phyloP scores from a whole-genome alignment of 176 grass and related monocot genomes.

The Typha latifolia region DNA sequence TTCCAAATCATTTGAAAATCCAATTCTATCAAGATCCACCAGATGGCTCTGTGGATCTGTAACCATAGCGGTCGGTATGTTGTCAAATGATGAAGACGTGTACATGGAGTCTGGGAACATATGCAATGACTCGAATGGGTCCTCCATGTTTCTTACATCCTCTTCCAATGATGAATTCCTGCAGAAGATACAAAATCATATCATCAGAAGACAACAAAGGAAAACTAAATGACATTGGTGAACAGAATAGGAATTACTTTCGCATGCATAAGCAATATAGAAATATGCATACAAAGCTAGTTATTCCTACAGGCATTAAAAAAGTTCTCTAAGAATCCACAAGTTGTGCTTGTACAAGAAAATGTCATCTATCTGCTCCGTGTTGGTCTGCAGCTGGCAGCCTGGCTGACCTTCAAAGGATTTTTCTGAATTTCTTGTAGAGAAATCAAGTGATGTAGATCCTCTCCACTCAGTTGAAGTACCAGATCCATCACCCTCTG shows the following conservation, averaged over 20 bases:
- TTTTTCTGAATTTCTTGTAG: slow-evolving; percentile 10
- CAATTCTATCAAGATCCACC: slow-evolving; percentile 5
- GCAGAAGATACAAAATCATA: slow-evolving; percentile 2
- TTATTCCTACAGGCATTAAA: background rate
- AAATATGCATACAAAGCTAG: background rate
- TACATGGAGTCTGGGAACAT: slow-evolving; percentile 49
- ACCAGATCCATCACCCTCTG: background rate
- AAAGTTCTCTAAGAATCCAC: background rate
- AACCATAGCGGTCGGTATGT: slow-evolving; percentile 26
- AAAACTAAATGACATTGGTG: background rate
- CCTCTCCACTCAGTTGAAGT: background rate
- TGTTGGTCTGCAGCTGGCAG: slow-evolving; percentile 2
- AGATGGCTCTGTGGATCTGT: slow-evolving; percentile 12
- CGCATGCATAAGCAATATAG: background rate
- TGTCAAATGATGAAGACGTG: slow-evolving; percentile 33
- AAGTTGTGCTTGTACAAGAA: slow-evolving; percentile 28
- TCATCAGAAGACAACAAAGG: background rate
- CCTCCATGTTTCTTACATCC: slow-evolving; percentile 38
- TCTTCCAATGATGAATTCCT: slow-evolving; percentile 42
- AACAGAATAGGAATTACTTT: background rate
- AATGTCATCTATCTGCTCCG: slow-evolving; percentile 28
- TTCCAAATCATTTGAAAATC: slow-evolving; percentile 28
- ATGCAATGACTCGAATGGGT: slow-evolving; percentile 34
- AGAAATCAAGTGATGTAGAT: slow-evolving; percentile 7
- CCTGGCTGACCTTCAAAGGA: slow-evolving; percentile 8